phyloP scores from a whole-genome alignment of 2,329 filamentous ascomycete genomes.

The Ophiocordyceps robertsii region DNA sequence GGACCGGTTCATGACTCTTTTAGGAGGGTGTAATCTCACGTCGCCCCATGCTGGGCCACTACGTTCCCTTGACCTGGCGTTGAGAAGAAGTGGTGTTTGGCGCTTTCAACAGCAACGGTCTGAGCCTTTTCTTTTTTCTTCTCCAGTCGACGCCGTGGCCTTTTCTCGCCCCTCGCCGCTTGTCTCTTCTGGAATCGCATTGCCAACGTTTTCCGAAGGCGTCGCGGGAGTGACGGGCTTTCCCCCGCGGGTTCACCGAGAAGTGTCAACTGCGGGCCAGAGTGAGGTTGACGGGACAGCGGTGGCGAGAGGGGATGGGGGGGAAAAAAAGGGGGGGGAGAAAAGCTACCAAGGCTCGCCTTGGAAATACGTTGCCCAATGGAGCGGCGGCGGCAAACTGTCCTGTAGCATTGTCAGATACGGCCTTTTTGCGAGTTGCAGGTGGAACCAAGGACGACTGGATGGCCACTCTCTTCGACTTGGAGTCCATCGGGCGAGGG shows the following conservation, averaged over 20 bases:
- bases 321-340: not conserved
- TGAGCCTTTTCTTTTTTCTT: constrained; percentile 2
- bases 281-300: not conserved
- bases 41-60: constrained; percentile 20
- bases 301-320: not conserved
- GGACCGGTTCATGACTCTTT: constrained; percentile 12
- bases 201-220: no score
- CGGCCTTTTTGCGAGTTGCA: not conserved
- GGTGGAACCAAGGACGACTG: not conserved
- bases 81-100: constrained; percentile 12
- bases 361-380: constrained; percentile 1
- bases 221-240: no score
- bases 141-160: not conserved
- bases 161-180: no score
- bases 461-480: not conserved
- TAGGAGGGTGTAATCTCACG: constrained; percentile 23
- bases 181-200: no score
- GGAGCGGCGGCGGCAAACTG: not conserved
- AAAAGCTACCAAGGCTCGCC: not conserved
- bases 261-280: no score
- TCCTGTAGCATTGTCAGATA: not conserved
- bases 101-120: constrained; percentile 1
- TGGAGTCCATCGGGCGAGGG: not conserved
- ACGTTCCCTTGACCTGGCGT: constrained; percentile 23
- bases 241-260: no score